A percentile compares a stretch with the other conserved stretches of the same genome.
phyloP scores from a whole-genome alignment of 805 yeast genomes.

The Ogataea minuta region DNA sequence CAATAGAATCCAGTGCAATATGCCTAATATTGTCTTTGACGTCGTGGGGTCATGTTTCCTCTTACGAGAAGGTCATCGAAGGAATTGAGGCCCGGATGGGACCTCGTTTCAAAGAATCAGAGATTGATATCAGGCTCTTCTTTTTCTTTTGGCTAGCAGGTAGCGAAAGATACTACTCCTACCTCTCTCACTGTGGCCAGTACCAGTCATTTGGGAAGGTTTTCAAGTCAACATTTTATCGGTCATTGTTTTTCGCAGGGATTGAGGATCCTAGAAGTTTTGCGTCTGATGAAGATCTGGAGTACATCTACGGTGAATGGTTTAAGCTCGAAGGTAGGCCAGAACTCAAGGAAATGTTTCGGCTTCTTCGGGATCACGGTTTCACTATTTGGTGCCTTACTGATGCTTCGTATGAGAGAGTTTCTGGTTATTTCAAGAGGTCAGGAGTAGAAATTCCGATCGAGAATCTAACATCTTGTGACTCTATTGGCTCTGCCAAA shows the following conservation, averaged over 20 bases:
- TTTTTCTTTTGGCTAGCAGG: slow-evolving; percentile 41
- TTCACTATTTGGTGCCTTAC: slow-evolving; percentile 27
- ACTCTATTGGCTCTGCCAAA: slow-evolving; percentile 25
- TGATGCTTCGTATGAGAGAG: slow-evolving; percentile 25
- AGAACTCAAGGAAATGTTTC: slow-evolving; percentile 22
- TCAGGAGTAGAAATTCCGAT: slow-evolving; percentile 25
- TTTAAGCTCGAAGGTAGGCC: slow-evolving; percentile 23
- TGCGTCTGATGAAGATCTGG: slow-evolving; percentile 25
- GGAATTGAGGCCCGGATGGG: slow-evolving; percentile 26
- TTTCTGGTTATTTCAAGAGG: slow-evolving; percentile 21
- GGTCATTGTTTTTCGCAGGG: slow-evolving; percentile 24
- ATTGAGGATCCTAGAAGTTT: slow-evolving; percentile 20
- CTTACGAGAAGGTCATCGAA: slow-evolving; percentile 25
- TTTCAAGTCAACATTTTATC: slow-evolving; percentile 22
- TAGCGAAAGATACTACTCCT: slow-evolving; percentile 75
- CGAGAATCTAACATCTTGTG: slow-evolving; percentile 25
- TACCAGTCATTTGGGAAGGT: slow-evolving; percentile 22
- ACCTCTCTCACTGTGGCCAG: slow-evolving; percentile 20
- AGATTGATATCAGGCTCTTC: slow-evolving; percentile 24
- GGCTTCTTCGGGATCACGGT: slow-evolving; percentile 21
- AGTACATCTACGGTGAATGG: slow-evolving; percentile 19
- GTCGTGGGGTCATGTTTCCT: slow-evolving; percentile 32
- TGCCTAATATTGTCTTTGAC: slow-evolving; percentile 33
- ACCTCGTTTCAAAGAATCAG: slow-evolving; percentile 22
- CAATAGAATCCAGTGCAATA: slow-evolving; percentile 2